Evolutionary conservation across 176 grass and related monocot genomes (phyloP).

Genomic region (Tillandsia leiboldiana): DNA sequence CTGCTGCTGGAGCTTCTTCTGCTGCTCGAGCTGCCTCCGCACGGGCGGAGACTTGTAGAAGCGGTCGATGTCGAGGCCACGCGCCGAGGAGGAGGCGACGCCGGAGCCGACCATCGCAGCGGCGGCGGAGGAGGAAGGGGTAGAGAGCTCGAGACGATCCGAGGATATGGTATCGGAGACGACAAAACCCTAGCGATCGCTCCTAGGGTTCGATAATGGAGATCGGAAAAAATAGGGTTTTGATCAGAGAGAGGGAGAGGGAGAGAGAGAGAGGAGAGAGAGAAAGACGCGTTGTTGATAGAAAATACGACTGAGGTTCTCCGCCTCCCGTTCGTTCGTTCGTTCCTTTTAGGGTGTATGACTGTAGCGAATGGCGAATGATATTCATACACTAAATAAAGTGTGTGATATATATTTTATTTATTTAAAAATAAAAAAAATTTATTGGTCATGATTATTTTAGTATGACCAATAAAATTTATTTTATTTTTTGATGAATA

Average conservation of each 20-base stretch:
- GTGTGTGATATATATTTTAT: too few species aligned
- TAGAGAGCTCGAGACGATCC: conserved; percentile 22
- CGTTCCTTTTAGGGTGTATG: too few species aligned
- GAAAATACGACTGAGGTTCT: conserved; percentile 29
- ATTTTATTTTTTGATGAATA: too few species aligned
- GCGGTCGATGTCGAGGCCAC: conserved; percentile 21
- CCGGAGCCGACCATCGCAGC: conserved; percentile 27
- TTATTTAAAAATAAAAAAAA: too few species aligned
- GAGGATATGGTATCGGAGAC: not conserved
- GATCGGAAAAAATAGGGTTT: conserved; percentile 63
- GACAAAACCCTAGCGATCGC: not conserved
- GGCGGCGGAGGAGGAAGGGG: conserved; percentile 1
- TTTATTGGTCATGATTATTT: too few species aligned
- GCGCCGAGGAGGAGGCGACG: conserved; percentile 39
- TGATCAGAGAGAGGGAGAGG: conserved; percentile 17
- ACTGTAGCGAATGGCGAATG: too few species aligned
- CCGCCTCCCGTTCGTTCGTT: conserved; percentile 11
- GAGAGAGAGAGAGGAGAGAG: conserved; percentile 7
- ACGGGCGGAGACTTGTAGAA: conserved; percentile 66
- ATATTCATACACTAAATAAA: too few species aligned
- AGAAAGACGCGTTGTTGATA: conserved; percentile 8
- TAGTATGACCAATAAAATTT: too few species aligned
- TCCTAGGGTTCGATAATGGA: conserved; percentile 6
- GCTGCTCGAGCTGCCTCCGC: conserved; percentile 43
- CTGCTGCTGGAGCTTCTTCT: conserved; percentile 37